Percentiles rank a stretch among this genome's conserved stretches.
These are phyloP conservation scores for Paracamarosporium sp. DNA, from an alignment of 2,329 filamentous ascomycete genomes.

Conservation along the genomic window DNA sequence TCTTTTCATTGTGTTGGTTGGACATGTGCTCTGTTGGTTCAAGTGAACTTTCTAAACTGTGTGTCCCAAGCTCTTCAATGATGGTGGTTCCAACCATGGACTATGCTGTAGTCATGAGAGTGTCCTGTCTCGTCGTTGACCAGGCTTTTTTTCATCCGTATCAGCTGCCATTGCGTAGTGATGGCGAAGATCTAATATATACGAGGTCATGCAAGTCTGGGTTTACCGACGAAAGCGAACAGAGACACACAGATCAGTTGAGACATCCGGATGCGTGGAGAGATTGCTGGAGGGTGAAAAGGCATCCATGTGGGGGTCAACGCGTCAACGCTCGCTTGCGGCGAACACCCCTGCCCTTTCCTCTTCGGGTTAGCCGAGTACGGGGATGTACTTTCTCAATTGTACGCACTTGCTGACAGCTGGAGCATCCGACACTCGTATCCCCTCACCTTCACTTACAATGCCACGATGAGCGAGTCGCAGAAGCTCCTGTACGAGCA, in stretches of 20 bases:
- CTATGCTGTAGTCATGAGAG: no score
- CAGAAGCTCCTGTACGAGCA: conserved; percentile 47
- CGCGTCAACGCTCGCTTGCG: not conserved
- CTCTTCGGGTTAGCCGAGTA: not conserved
- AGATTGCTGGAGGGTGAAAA: not conserved
- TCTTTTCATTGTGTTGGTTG: no score
- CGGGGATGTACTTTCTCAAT: conserved; percentile 7
- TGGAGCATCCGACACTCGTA: not conserved
- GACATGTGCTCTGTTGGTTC: no score
- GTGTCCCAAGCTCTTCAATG: no score
- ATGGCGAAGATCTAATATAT: not conserved
- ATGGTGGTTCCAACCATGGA: no score
- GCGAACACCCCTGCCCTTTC: not conserved
- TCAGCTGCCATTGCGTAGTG: not conserved
- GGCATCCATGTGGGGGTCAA: not conserved
- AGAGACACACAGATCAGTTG: not conserved
- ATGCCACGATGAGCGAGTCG: conserved; percentile 49
- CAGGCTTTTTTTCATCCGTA: no score
- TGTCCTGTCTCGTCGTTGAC: no score
- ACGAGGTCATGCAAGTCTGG: not conserved
- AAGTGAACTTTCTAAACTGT: no score
- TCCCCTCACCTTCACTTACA: conserved; percentile 19
- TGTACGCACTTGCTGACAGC: conserved; percentile 2
- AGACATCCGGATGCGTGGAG: not conserved
- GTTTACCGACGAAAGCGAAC: not conserved